Evolutionary conservation across 768 basidiomycete species (phyloP), one percentile per base, ranked within the genome.

Genomic region (Aureoboletus auriporus): DNA sequence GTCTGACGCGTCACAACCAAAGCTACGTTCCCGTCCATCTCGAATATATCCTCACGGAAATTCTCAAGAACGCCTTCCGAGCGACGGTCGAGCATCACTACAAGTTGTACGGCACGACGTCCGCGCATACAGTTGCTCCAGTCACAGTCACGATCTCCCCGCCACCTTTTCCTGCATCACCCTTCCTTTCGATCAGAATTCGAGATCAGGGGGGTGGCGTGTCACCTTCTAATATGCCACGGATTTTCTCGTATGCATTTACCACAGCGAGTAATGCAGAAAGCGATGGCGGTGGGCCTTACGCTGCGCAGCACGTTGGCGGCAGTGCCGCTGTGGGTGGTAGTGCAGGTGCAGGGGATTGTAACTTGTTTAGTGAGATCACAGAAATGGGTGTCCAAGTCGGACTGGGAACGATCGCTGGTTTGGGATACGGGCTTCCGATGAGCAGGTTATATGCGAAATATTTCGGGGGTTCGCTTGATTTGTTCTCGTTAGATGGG

Each of bases 191-290:
- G 28, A 74, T 94, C 39, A 77, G 92, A 34, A 74, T 94, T 16
- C 78, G 92, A 28, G 92, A 94, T 59, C 83, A 90, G 58, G 92
- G 92, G 4, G 92, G 92, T 9, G 92, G 92, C 8, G 83, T 94
- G 29, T 76, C 83, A 0, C 83, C 83, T 3, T 70, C 76, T 9
- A 80, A 93, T 63, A 79, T 93, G 75, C 71, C 77, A 16, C 78
- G 81, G 39, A 87, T 94, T 47, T 94, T 94, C 67, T 91, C 90
- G 14, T 94, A 94, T 64, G 89, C 89, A 6, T 94, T 93, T 64
- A 93, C 91, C 5, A 93, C 92, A 5, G 90, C 89, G 4, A 84
- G 82, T 6, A 69, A 76, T 37, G 55, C 62, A 6, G 73, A 71
- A 17, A 71, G 74, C 38, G 61, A 65, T 8, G 78, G 70, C 9